Base-by-base conservation (phyloP, 305 asterid genomes). In the Solanum chacoense region DNA sequence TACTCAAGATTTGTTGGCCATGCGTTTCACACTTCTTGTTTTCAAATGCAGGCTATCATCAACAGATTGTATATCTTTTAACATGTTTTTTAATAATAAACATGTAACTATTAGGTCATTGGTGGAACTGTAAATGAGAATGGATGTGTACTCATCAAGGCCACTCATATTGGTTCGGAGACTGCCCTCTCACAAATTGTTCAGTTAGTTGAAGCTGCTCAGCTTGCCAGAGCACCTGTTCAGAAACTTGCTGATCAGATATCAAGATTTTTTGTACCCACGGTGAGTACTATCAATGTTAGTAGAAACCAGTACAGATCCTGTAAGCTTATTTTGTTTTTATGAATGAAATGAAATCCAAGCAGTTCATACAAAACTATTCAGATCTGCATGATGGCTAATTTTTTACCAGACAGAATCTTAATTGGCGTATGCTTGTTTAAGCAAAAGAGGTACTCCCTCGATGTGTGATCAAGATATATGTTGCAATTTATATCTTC, bases 181-280 rank as follows among this genome's bases (percentile, higher is more conserved):
- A 96, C 99, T 73, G 95, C 98, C 88, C 96, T 97, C 84, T 96
- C 98, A 89, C 99, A 97, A 91, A 97, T 97, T 87, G 99, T 97
- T 87, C 97, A 96, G 89, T 93, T 97, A 88, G 99, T 97, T 90
- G 99, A 97, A 95, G 99, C 99, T 89, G 99, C 99, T 91, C 99
- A 96, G 94, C 98, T 97, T 88, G 98, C 99, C 76, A 96, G 95
- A 94, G 98, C 99, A 92, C 99, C 98, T 89, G 98, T 97, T 81
- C 99, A 97, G 94, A 97, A 96, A 94, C 93, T 97, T 91, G 99
- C 99, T 92, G 99, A 97, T 90, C 98, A 94, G 93, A 96, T 97
- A 88, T 94, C 99, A 29, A 95, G 91, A 92, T 91, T 94, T 90
- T 97, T 97, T 94, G 98, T 97, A 86, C 99, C 99, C 45, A 95